Evolutionary conservation across 495 filamentous ascomycete species (phyloP), one percentile per base, ranked within the genome.

Genomic region (Amphirosellinia nigrospora): DNA sequence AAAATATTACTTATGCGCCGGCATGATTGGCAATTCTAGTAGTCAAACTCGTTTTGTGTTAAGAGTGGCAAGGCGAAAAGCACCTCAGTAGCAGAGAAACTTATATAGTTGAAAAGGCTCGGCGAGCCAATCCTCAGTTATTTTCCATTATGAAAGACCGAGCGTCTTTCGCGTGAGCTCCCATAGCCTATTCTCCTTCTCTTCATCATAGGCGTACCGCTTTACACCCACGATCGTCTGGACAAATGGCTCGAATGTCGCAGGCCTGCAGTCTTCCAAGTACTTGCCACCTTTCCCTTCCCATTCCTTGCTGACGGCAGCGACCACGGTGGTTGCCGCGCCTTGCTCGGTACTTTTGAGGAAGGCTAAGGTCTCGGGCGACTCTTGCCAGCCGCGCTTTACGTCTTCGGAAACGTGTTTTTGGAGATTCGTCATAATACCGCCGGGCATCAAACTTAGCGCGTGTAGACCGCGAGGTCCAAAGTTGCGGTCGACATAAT

Each of bases 321-420:
- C 84, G 61, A 75, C 77, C 9, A 87, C 76, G 15, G 77, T 82
- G 28, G 84, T 87, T 9, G 84, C 82, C 38, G 82, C 83, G 1
- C 82, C 84, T 60, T 87, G 84, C 55, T 80, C 81, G 21, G 71
- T 38, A 19, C 74, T 80, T 69, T 83, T 86, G 66, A 80, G 58
- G 9, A 70, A 38, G 8, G 58, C 75, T 15, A 53, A 23, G 11
- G 78, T 71, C 8, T 46, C 46, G 13, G 66, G 26, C 28, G 76
- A 71, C 9, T 56, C 53, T 55, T 39, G 23, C 34, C 66, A 58
- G 32, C 71, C 59, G 36, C 70, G 70, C 39, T 61, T 80, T 64
- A 74, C 62, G 0, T 75, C 80, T 4, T 74, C 77, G 41, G 66
- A 66, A 11, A 82, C 73, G 39, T 74, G 59, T 41, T 68, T 43